Conservation (phyloP, 2,329 filamentous ascomycete species). For the Chaetomiaceae sp. region DNA sequence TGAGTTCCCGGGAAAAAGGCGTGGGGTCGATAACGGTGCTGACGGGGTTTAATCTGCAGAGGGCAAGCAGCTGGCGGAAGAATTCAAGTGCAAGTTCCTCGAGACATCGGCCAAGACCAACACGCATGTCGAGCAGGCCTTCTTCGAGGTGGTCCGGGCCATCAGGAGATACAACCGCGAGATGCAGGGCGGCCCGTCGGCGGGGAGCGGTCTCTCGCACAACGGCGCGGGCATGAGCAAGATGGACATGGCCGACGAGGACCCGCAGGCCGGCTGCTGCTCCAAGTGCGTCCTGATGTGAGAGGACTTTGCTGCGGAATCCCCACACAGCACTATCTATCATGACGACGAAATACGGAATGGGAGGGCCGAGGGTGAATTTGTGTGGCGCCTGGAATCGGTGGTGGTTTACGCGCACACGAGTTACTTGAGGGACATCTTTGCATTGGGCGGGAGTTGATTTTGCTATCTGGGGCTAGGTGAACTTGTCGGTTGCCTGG, state of each 20-base stretch:
- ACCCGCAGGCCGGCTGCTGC: slow-evolving; percentile 73
- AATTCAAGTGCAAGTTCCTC: slow-evolving; percentile 97
- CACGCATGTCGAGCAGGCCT: slow-evolving; percentile 97
- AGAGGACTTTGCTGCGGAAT: slow-evolving; percentile 26
- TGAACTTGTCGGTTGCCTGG: neutral
- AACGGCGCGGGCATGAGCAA: slow-evolving; percentile 61
- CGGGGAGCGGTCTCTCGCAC: slow-evolving; percentile 61
- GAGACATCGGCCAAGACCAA: slow-evolving; percentile 98
- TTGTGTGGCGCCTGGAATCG: neutral
- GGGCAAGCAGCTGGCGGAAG: slow-evolving; percentile 78
- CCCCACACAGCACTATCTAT: neutral
- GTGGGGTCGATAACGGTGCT: slow-evolving; percentile 1
- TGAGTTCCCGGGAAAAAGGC: neutral
- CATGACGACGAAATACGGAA: slow-evolving; percentile 1
- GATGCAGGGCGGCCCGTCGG: slow-evolving; percentile 81
- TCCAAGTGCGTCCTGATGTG: slow-evolving; percentile 85
- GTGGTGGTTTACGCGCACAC: neutral
- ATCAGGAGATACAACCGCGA: slow-evolving; percentile 98
- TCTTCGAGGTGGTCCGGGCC: slow-evolving; percentile 97
- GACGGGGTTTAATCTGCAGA: slow-evolving; percentile 51
- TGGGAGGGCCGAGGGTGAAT: neutral
- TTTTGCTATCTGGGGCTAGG: neutral
- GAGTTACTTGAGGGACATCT: neutral
- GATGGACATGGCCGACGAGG: slow-evolving; percentile 72
- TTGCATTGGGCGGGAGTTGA: slow-evolving; percentile 12